Percentiles rank a stretch among this genome's conserved stretches.
phyloP scores from a whole-genome alignment of 2,329 filamentous ascomycete species.

The Aspergillus carbonarius region DNA sequence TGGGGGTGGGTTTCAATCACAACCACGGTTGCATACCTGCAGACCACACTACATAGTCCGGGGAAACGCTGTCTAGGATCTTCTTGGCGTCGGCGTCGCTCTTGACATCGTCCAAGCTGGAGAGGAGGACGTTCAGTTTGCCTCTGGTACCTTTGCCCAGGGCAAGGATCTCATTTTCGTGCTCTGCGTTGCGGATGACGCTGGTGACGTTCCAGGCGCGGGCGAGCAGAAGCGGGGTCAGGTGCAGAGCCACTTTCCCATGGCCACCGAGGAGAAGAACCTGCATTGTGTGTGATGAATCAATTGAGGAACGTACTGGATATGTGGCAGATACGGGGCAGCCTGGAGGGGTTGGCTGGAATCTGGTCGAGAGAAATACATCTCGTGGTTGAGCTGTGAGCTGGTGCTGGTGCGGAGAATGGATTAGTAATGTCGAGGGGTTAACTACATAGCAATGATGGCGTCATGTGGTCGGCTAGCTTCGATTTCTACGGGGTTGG shows the following conservation, averaged over 20 bases:
- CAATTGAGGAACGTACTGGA: neutral
- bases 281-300: conserved; percentile 36
- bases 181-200: conserved; percentile 71
- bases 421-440: conserved; percentile 3
- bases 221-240: conserved; percentile 73
- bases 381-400: neutral
- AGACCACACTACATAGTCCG: conserved; percentile 49
- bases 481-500: neutral
- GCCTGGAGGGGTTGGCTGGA: neutral
- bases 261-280: conserved; percentile 78
- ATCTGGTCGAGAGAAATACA: neutral
- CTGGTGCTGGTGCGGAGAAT: neutral
- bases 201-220: conserved; percentile 76
- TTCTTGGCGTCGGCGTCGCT: conserved; percentile 60
- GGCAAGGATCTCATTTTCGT: conserved; percentile 62
- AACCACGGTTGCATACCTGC: conserved; percentile 37
- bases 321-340: neutral
- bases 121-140: conserved; percentile 67
- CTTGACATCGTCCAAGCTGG: conserved; percentile 70
- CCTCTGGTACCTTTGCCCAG: conserved; percentile 60
- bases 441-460: neutral
- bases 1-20: neutral
- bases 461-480: neutral
- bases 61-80: conserved; percentile 53
- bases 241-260: conserved; percentile 71